phyloP scores from a whole-genome alignment of 2,329 filamentous ascomycete species.

The Xylariaceae sp. region DNA sequence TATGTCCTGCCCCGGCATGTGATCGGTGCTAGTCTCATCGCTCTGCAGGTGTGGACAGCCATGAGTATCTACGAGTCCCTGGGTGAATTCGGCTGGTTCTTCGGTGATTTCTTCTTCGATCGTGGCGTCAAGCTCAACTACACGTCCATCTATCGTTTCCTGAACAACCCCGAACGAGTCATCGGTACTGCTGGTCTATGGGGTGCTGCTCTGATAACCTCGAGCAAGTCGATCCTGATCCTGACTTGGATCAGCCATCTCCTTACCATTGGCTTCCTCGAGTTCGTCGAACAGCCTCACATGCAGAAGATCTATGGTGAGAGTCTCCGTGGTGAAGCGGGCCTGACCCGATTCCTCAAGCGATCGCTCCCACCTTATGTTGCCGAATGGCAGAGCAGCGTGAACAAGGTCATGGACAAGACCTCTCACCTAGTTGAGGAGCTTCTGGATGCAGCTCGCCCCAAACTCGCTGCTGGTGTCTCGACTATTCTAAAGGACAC shows the following conservation, averaged over 20 bases:
- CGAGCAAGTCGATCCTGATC: constrained; percentile 79
- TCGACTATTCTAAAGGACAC: constrained; percentile 85
- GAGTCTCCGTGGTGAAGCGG: constrained; percentile 77
- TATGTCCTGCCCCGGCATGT: constrained; percentile 82
- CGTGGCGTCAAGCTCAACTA: constrained; percentile 85
- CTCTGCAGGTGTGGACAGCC: constrained; percentile 87
- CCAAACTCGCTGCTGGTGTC: constrained; percentile 80
- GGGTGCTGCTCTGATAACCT: constrained; percentile 90
- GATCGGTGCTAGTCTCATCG: constrained; percentile 71
- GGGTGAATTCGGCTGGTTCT: constrained; percentile 98
- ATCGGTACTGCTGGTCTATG: constrained; percentile 92
- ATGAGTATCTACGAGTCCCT: constrained; percentile 91
- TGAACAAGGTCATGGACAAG: constrained; percentile 82
- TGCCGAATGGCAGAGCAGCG: constrained; percentile 74
- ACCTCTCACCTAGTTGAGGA: constrained; percentile 88
- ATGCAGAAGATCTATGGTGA: constrained; percentile 97
- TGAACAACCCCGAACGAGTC: constrained; percentile 95
- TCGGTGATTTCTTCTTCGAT: constrained; percentile 97
- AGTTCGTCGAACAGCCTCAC: constrained; percentile 90
- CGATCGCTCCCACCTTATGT: constrained; percentile 79
- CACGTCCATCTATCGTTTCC: constrained; percentile 92
- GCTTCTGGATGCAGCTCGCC: constrained; percentile 76
- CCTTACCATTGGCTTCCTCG: constrained; percentile 79
- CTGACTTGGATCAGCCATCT: constrained; percentile 82
- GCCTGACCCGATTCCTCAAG: constrained; percentile 85